Percentiles rank a stretch among this genome's conserved stretches.
phyloP scores from a whole-genome alignment of 805 yeast genomes.

The Saccharomycopsis malanga region DNA sequence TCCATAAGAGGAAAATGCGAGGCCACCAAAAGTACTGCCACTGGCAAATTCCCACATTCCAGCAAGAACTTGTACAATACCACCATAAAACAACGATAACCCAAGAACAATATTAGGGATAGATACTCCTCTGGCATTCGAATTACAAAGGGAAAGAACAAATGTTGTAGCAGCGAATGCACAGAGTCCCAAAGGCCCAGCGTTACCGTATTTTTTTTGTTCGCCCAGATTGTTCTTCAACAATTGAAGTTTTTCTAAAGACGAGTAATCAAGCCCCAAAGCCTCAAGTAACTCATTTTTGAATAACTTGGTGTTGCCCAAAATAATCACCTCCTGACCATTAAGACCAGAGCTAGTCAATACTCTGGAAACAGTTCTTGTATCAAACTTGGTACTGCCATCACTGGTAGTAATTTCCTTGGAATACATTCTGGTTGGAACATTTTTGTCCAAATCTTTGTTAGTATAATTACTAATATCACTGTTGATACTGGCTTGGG shows the following conservation, averaged over 20 bases:
- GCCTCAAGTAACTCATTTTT: slow-evolving; percentile 43
- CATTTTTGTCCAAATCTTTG: slow-evolving; percentile 12
- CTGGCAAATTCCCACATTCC: slow-evolving; percentile 63
- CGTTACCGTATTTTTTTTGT: slow-evolving; percentile 38
- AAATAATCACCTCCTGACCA: slow-evolving; percentile 41
- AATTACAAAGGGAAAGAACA: slow-evolving; percentile 47
- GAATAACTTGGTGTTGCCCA: slow-evolving; percentile 44
- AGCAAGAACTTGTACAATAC: slow-evolving; percentile 52
- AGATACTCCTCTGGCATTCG: slow-evolving; percentile 51
- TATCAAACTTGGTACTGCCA: slow-evolving; percentile 5
- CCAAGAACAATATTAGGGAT: slow-evolving; percentile 52
- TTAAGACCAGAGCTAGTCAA: slow-evolving; percentile 26
- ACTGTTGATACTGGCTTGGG: slow-evolving; percentile 9
- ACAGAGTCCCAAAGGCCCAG: slow-evolving; percentile 53
- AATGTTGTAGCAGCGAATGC: slow-evolving; percentile 59
- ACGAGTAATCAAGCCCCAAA: slow-evolving; percentile 40
- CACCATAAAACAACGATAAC: slow-evolving; percentile 57
- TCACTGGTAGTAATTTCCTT: background rate
- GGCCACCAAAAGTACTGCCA: slow-evolving; percentile 62
- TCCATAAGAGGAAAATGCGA: slow-evolving; percentile 38
- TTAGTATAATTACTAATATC: slow-evolving; percentile 1
- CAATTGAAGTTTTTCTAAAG: background rate
- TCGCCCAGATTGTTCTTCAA: slow-evolving; percentile 30
- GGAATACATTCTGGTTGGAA: slow-evolving; percentile 12
- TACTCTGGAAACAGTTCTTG: slow-evolving; percentile 9